These are phyloP conservation scores for Dactylellina drechsleri DNA, from an alignment of 2,329 filamentous ascomycete species.

Conservation along the genomic window DNA sequence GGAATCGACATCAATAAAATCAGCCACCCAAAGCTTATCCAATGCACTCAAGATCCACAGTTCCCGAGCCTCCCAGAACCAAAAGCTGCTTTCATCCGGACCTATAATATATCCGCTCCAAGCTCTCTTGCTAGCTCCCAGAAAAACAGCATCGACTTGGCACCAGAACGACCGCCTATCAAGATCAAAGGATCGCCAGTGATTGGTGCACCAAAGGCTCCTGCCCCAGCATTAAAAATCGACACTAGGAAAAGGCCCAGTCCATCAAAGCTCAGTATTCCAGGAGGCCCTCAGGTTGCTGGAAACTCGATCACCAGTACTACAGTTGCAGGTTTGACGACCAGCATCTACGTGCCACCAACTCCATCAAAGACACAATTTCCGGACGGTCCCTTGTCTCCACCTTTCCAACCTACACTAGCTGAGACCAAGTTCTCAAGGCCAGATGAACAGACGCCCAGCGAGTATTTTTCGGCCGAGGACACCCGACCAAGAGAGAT, in stretches of 20 bases:
- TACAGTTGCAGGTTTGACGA: conserved; percentile 39
- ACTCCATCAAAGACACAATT: conserved; percentile 47
- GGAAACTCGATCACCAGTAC: conserved; percentile 38
- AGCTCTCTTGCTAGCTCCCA: conserved; percentile 7
- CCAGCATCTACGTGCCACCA: conserved; percentile 51
- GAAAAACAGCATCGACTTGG: conserved; percentile 2
- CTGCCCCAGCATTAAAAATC: background rate
- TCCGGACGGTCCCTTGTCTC: conserved; percentile 14
- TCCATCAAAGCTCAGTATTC: conserved; percentile 43
- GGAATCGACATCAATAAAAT: conserved; percentile 45
- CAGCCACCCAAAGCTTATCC: conserved; percentile 44
- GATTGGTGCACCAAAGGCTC: conserved; percentile 3
- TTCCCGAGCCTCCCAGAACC: conserved; percentile 16
- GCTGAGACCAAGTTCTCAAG: conserved; percentile 1
- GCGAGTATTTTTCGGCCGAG: conserved; percentile 17
- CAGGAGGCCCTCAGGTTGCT: conserved; percentile 2
- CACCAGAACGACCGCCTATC: conserved; percentile 15
- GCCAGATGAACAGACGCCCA: conserved; percentile 5
- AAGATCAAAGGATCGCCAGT: conserved; percentile 8
- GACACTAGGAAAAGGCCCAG: conserved; percentile 26
- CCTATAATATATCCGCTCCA: conserved; percentile 8
- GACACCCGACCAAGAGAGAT: conserved; percentile 15
- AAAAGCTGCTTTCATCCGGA: conserved; percentile 39
- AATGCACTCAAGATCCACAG: conserved; percentile 35
- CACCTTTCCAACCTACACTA: conserved; percentile 3